A percentile compares a stretch with the other conserved stretches of the same genome.
Evolutionary conservation across 352 stramenopile genomes (phyloP).

Genomic region (Globisporangium recalcitrans): DNA sequence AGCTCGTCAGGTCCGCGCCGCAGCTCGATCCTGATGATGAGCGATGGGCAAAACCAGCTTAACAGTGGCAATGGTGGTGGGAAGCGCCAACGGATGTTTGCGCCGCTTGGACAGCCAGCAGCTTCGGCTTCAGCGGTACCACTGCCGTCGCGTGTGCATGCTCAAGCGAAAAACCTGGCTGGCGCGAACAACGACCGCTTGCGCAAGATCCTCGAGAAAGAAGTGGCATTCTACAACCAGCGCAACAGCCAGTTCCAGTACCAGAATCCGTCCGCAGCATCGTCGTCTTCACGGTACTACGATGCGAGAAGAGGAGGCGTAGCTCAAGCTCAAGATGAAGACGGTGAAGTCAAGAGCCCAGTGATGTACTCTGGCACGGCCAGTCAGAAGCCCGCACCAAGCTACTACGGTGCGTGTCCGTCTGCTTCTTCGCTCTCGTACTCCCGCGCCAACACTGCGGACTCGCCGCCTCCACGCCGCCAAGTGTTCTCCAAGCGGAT

Average conservation of each 20-base stretch:
- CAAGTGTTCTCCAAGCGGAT: not conserved
- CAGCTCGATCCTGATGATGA: not conserved
- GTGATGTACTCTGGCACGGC: not conserved
- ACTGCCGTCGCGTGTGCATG: not conserved
- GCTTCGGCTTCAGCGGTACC: not conserved
- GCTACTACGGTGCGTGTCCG: not conserved
- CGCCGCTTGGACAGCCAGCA: not conserved
- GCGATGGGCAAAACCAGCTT: not conserved
- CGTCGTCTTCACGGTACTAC: not conserved
- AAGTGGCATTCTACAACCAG: conserved; percentile 19
- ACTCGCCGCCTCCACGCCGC: not conserved
- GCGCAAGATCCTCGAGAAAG: conserved; percentile 16
- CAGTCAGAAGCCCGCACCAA: not conserved
- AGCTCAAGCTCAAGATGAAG: not conserved
- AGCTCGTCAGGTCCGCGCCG: not conserved
- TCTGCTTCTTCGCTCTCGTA: not conserved
- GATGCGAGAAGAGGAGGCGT: not conserved
- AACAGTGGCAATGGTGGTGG: not conserved
- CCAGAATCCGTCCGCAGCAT: not conserved
- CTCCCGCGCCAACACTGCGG: not conserved
- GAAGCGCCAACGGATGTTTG: conserved; percentile 19
- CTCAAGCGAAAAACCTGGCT: not conserved
- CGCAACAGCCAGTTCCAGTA: not conserved
- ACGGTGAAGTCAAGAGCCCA: not conserved
- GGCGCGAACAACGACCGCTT: conserved; percentile 12